phyloP scores from a whole-genome alignment of 2,329 filamentous ascomycete genomes.

The Chaetomiaceae sp. region DNA sequence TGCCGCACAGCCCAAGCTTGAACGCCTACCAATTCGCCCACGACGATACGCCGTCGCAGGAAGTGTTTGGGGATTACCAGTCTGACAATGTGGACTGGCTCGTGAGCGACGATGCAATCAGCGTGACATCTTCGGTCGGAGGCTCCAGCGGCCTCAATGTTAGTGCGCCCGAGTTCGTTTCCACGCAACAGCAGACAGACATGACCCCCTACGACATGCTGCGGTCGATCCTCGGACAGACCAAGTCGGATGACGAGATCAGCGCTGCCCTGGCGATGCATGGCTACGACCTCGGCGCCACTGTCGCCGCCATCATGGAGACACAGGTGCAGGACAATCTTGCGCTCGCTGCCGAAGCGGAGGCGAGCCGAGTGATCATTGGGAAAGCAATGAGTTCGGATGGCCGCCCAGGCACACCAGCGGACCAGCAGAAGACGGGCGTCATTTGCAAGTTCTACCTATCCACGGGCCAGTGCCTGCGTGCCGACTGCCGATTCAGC shows the following conservation, averaged over 20 bases:
- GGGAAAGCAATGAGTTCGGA: constrained; percentile 84
- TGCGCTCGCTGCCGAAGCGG: constrained; percentile 36
- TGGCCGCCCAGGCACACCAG: constrained; percentile 70
- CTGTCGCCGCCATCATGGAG: constrained; percentile 85
- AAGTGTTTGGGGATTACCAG: constrained; percentile 86
- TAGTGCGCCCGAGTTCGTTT: constrained; percentile 72
- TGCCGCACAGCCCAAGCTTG: constrained; percentile 84
- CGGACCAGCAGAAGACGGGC: constrained; percentile 70
- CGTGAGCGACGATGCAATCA: constrained; percentile 80
- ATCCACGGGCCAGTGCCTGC: constrained; percentile 88
- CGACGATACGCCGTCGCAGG: constrained; percentile 72
- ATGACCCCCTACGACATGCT: constrained; percentile 99
- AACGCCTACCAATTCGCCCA: constrained; percentile 93
- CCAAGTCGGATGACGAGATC: constrained; percentile 88
- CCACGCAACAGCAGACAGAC: constrained; percentile 66
- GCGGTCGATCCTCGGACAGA: constrained; percentile 85
- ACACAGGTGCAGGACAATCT: constrained; percentile 64
- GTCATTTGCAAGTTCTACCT: constrained; percentile 97
- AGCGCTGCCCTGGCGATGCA: constrained; percentile 84
- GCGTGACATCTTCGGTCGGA: constrained; percentile 68
- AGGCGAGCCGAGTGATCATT: constrained; percentile 50
- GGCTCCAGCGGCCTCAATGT: constrained; percentile 69
- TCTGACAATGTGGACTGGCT: constrained; percentile 97
- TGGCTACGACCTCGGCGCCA: constrained; percentile 88
- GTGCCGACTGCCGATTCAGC: constrained; percentile 94